Base-by-base conservation (phyloP, 2,329 filamentous ascomycete species). In the Neofusicoccum cordaticola region DNA sequence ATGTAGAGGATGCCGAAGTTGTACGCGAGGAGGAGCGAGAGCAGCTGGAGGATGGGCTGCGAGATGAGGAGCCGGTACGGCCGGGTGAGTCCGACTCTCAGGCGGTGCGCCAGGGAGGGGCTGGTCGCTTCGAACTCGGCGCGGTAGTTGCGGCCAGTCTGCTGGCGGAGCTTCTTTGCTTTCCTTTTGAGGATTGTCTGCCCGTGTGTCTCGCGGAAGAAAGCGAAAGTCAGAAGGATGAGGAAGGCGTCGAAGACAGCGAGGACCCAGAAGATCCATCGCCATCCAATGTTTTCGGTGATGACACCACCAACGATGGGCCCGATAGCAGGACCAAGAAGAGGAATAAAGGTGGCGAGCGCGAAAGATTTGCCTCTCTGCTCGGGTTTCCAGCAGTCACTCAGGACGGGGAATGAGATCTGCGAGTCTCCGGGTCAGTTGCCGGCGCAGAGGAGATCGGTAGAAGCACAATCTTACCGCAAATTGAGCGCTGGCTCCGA, bases 21-120 rank as follows among this genome's bases (percentile, higher is more conserved):
- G 53, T 79, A 68, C 0, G 77, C 77, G 66, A 78, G 73, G 67
- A 78, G 78, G 1, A 78, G 62, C 3, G 75, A 76, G 35, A 80
- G 74, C 13, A 77, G 66, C 42, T 82, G 78, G 13, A 83, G 78
- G 47, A 84, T 81, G 0, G 86, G 80, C 41, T 84, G 84, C 11
- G 82, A 78, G 8, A 87, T 72, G 19, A 85, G 77, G 39, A 87
- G 78, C 66, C 82, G 83, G 4, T 81, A 82, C 0, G 85, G 84
- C 2, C 88, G 75, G 34, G 79, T 67, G 62, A 84, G 78, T n/a
- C 80, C 77, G 13, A 69, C 70, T 12, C 65, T 64, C 11, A 78
- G 68, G 5, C 60, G 69, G 41, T 0, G 70, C 60, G 52, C 69
- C 65, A 2, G 60, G 68, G 6, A 53, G 17, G 15, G 69, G 65